A percentile compares a stretch with the other conserved stretches of the same genome.
Conservation (phyloP, 2,329 filamentous ascomycete species). For the Rhexocercosporidium sp. region DNA sequence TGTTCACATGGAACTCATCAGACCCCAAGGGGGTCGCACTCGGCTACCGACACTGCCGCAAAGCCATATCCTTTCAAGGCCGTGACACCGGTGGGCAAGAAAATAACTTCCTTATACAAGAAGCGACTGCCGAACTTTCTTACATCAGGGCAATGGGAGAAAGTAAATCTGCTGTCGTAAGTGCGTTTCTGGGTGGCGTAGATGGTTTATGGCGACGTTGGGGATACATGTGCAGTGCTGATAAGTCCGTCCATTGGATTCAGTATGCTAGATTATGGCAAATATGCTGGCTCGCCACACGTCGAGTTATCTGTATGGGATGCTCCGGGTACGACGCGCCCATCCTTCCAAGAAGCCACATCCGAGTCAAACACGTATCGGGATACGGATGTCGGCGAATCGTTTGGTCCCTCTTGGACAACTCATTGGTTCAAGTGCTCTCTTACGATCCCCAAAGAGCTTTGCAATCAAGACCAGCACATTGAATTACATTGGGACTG, state of each 20-base stretch:
- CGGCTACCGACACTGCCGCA: neutral
- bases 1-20: neutral
- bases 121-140: conserved; percentile 5
- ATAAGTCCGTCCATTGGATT: neutral
- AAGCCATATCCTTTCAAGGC: conserved; percentile 3
- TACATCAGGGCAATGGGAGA: conserved; percentile 4
- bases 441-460: conserved; percentile 75
- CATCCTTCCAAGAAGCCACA: conserved; percentile 83
- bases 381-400: conserved; percentile 74
- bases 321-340: conserved; percentile 77
- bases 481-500: conserved; percentile 97
- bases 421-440: conserved; percentile 96
- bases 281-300: conserved; percentile 55
- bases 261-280: conserved; percentile 3
- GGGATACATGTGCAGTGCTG: neutral
- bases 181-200: neutral
- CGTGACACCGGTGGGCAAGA: conserved; percentile 9
- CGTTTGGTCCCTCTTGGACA: conserved; percentile 93
- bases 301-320: conserved; percentile 88
- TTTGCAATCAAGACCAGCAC: conserved; percentile 73
- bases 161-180: conserved; percentile 8
- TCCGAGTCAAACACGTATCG: conserved; percentile 68
- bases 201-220: neutral
- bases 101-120: conserved; percentile 9
- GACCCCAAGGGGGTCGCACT: neutral